phyloP scores from a whole-genome alignment of 495 filamentous ascomycete species.

The Neurospora sp. region DNA sequence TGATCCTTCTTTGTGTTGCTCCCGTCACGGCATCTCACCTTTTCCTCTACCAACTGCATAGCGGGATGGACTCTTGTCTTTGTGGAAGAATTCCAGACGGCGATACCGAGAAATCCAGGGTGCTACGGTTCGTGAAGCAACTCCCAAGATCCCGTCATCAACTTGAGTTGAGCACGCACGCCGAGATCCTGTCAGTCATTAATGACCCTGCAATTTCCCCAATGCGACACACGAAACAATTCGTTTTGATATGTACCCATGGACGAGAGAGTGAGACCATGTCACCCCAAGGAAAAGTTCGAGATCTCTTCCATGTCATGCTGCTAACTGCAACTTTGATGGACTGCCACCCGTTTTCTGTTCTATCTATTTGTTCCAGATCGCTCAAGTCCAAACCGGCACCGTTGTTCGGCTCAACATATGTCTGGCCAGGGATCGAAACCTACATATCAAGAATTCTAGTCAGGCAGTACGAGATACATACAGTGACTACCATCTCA shows the following conservation, averaged over 20 bases:
- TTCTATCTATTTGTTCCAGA: background rate
- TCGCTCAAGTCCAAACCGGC: background rate
- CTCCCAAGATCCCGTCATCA: too few species aligned
- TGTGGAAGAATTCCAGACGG: background rate
- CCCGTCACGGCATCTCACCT: background rate
- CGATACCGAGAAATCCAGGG: background rate
- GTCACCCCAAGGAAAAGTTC: background rate
- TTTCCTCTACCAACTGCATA: background rate
- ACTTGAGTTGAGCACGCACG: background rate
- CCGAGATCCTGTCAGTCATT: background rate
- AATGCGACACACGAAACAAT: background rate
- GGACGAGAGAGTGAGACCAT: background rate
- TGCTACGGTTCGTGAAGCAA: background rate
- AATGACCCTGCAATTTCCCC: background rate
- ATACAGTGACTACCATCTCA: too few species aligned
- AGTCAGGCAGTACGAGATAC: too few species aligned
- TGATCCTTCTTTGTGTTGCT: background rate
- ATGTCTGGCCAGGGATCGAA: background rate
- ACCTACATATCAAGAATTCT: background rate
- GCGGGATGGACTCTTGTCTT: background rate
- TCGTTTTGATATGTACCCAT: background rate
- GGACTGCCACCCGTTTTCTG: background rate
- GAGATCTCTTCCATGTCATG: background rate
- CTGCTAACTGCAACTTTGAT: background rate
- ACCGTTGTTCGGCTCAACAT: background rate